Percentiles rank a stretch among this genome's conserved stretches.
Evolutionary conservation across 345 rosid genomes (phyloP).

Genomic region (Ricinus communis): DNA sequence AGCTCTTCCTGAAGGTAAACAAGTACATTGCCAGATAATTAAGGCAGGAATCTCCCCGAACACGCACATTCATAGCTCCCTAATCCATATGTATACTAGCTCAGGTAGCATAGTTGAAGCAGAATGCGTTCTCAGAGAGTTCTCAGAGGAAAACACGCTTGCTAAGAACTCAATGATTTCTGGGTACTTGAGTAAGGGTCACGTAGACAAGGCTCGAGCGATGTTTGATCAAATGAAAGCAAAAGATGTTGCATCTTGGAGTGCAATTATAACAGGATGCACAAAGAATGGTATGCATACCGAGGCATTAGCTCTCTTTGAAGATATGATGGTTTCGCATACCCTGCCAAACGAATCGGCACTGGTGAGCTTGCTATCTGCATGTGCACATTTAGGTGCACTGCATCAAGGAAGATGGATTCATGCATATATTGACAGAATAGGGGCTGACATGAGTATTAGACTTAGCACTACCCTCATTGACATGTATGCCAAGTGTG

Average conservation of each 20-base stretch:
- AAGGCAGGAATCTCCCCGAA: conserved; percentile 17
- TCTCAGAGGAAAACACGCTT: conserved; percentile 11
- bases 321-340: conserved; percentile 19
- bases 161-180: conserved; percentile 15
- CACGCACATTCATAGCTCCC: conserved; percentile 14
- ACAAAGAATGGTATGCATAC: conserved; percentile 13
- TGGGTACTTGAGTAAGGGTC: conserved; percentile 11
- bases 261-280: conserved; percentile 15
- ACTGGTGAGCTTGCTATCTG: conserved; percentile 26
- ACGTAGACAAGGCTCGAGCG: conserved; percentile 7
- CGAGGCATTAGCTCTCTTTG: conserved; percentile 30
- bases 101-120: conserved; percentile 9
- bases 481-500: conserved; percentile 23
- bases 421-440: conserved; percentile 22
- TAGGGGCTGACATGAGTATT: conserved; percentile 6
- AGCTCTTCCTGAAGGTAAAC: conserved; percentile 11
- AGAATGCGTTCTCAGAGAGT: conserved; percentile 12
- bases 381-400: conserved; percentile 22
- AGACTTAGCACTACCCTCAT: conserved; percentile 20
- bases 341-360: conserved; percentile 25
- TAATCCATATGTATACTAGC: conserved; percentile 12
- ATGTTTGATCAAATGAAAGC: conserved; percentile 7
- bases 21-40: conserved; percentile 18
- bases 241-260: conserved; percentile 18
- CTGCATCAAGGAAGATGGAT: conserved; percentile 32